Evolutionary conservation across 1,284 basidiomycete species (phyloP).

Genomic region (Bjerkandera adusta): DNA sequence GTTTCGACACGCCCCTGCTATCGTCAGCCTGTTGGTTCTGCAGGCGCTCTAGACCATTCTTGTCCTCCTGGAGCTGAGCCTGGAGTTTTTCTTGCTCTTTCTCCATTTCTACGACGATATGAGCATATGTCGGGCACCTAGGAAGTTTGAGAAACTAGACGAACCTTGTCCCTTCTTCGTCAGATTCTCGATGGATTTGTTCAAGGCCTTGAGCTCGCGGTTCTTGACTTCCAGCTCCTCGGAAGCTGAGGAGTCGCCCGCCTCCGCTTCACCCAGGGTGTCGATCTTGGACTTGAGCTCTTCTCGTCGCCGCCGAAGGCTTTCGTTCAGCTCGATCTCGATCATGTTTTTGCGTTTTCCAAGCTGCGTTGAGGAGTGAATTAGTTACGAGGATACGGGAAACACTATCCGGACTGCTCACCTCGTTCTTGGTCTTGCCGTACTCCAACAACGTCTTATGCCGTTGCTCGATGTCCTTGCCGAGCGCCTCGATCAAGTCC

Average conservation of each 20-base stretch:
- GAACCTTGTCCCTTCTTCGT: slow-evolving; percentile 64
- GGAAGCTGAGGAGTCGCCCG: slow-evolving; percentile 54
- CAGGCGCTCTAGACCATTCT: slow-evolving; percentile 68
- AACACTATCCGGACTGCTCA: slow-evolving; percentile 34
- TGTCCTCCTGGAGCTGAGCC: slow-evolving; percentile 63
- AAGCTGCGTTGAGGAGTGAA: slow-evolving; percentile 45
- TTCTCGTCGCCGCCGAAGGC: slow-evolving; percentile 74
- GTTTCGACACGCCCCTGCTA: slow-evolving; percentile 78
- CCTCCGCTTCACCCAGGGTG: slow-evolving; percentile 60
- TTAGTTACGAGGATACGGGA: slow-evolving; percentile 5
- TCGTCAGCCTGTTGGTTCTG: slow-evolving; percentile 86
- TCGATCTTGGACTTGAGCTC: slow-evolving; percentile 82
- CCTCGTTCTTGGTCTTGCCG: slow-evolving; percentile 71
- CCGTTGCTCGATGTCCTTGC: slow-evolving; percentile 73
- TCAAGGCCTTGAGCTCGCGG: slow-evolving; percentile 68
- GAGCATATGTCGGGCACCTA: too few relatives aligned
- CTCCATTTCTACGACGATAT: slow-evolving; percentile 52
- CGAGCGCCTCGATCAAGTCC: slow-evolving; percentile 64
- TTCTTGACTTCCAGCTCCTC: slow-evolving; percentile 68
- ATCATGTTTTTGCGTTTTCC: slow-evolving; percentile 77
- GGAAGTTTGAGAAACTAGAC: slow-evolving; percentile 21
- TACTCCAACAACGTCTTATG: slow-evolving; percentile 72
- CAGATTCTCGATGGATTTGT: slow-evolving; percentile 62
- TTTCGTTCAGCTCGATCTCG: slow-evolving; percentile 94
- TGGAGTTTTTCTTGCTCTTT: slow-evolving; percentile 70